Base-by-base conservation (phyloP, 2,329 filamentous ascomycete species). In the Ophiostoma ulmi region DNA sequence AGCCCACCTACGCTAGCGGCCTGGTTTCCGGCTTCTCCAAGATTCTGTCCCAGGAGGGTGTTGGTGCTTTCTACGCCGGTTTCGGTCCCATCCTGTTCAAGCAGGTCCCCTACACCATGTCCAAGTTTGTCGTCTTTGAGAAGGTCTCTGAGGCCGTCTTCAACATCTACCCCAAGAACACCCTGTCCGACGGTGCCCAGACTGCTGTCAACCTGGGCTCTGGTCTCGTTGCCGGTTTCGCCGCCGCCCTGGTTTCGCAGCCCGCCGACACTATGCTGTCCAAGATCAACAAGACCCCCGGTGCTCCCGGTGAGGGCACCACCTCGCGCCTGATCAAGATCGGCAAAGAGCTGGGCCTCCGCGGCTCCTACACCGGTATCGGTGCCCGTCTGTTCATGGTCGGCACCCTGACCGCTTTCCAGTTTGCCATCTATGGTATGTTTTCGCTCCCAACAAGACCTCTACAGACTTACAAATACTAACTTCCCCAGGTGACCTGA, bases 211-310 rank as follows among this genome's bases (percentile, higher is more conserved):
- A 94, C 86, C 85, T 79, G 61, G 76, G 77, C 71, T 75, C 74
- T 70, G 77, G 78, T 75, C 77, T 79, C 58, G 70, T 77, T 55
- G 77, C 78, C 91, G 91, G 91, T 88, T 91, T 94, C 82, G 91
- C 91, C 76, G 91, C 91, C 76, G 91, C 91, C 79, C 79, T 93
- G 77, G 86, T 94, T 78, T 94, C 91, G 74, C 91, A 94, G 84
- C 91, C 91, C 76, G 91, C 91, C 78, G 91, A 94, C 80, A 94
- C 91, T 78, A 93, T 94, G 91, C 88, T 94, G 76, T 88, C 85
- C 83, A 93, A 93, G 87, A 93, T 94, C 86, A 94, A 94, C 89
- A 94, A 93, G 89, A 91, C 90, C 81, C 89, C 90, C 83, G 91
- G 90, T 82, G 83, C 86, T 74, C 91, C 91, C 75, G 91, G 91